These are phyloP conservation scores for Mycena floridula DNA, from an alignment of 768 basidiomycete species.

Conservation along the genomic window DNA sequence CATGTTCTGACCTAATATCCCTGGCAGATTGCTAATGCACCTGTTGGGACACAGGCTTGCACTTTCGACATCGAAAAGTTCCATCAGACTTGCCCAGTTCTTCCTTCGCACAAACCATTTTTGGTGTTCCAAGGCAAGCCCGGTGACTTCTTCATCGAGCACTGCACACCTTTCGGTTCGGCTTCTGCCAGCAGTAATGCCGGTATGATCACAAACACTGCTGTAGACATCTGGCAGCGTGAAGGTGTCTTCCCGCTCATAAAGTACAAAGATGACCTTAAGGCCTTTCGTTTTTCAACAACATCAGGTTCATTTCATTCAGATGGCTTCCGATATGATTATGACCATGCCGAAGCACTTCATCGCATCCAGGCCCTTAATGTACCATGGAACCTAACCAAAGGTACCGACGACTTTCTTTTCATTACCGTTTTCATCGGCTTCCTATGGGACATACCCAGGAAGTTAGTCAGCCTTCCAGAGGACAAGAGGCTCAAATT, in stretches of 20 bases:
- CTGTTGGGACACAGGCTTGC: slow-evolving; percentile 23
- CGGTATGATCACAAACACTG: slow-evolving; percentile 21
- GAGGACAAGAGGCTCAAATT: slow-evolving; percentile 23
- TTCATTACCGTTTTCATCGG: slow-evolving; percentile 21
- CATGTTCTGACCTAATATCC: not conserved
- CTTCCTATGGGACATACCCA: slow-evolving; percentile 25
- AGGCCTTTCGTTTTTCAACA: slow-evolving; percentile 14
- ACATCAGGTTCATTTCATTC: not conserved
- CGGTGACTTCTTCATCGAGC: slow-evolving; percentile 24
- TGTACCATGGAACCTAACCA: slow-evolving; percentile 24
- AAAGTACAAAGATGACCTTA: slow-evolving; percentile 21
- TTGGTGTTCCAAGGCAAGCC: slow-evolving; percentile 20
- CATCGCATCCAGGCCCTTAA: slow-evolving; percentile 10
- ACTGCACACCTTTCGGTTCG: slow-evolving; percentile 23
- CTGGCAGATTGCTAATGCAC: slow-evolving; percentile 21
- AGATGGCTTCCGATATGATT: slow-evolving; percentile 11
- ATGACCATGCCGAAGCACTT: slow-evolving; percentile 12
- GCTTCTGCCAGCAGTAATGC: slow-evolving; percentile 23
- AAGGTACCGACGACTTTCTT: slow-evolving; percentile 17
- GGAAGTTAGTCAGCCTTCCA: slow-evolving; percentile 20
- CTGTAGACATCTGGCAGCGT: slow-evolving; percentile 20
- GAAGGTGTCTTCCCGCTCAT: slow-evolving; percentile 12
- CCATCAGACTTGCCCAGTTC: slow-evolving; percentile 26
- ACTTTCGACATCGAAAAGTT: slow-evolving; percentile 27
- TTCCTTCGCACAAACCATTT: slow-evolving; percentile 25